Evolutionary conservation across 1,284 basidiomycete species (phyloP), one percentile per base, ranked within the genome.

Genomic region (Cryptococcus deneoformans): DNA sequence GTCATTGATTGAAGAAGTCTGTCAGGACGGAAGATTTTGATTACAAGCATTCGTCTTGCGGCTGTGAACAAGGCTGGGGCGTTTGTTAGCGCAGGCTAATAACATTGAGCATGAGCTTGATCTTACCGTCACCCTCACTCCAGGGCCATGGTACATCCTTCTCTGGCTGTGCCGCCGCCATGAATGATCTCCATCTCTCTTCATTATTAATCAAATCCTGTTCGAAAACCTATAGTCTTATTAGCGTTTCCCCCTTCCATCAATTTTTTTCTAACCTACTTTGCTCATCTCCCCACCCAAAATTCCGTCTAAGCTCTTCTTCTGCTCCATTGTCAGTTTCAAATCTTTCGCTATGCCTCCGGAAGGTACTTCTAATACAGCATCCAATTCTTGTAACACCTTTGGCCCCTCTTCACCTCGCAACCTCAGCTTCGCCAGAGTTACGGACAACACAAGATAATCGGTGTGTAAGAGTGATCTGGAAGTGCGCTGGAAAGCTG

Each of bases 391-490:
- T 36, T 92, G 88, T 1, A 82, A 74, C 46, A 95, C 86, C 50
- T 89, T 87, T 65, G 90, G 89, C 6, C 85, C 73, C 6, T 87
- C 87, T 50, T 66, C 62, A 6, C 67, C 66, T 14, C 90, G 85
- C 14, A 94, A 76, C 74, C 94, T 93, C 64, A 97, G 87, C 73
- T 95, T 93, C 0, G 91, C 89, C 16, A 99, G 83, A 20, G 93
- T 84, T 20, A 95, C 86, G 0, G 91, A 92, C 34, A 98, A 84
- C 81, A 96, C 89, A 58, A 96, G 83, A 64, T 95, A 88, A 71
- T 99, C 96, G 16, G 87, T 84, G 74, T 99, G 90, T 29, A 98
- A 83, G 36, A 99, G 80, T 1, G 94, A 90, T 39, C 94, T 86
- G 16, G 93, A 91, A 0, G 95, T 94, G 50, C 96, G 84, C 74